Evolutionary conservation across 2,329 filamentous ascomycete genomes (phyloP).

Genomic region (Talaromyces marneffei): DNA sequence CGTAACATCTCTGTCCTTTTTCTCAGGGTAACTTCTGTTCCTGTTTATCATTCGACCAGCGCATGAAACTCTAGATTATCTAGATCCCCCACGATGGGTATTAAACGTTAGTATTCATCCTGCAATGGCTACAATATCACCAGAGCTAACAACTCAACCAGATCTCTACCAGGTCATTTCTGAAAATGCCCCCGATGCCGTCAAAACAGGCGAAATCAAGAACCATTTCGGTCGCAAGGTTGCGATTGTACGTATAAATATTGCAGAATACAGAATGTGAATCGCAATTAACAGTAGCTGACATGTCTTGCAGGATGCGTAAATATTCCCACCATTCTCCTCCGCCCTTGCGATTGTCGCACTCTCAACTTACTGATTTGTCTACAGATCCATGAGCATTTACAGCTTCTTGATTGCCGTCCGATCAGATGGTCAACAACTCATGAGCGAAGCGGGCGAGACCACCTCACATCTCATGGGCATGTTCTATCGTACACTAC

Average conservation of each 20-base stretch:
- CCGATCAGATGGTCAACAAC: conserved; percentile 90
- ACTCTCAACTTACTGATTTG: not conserved
- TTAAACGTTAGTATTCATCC: conserved; percentile 48
- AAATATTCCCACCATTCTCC: conserved; percentile 21
- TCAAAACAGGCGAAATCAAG: conserved; percentile 98
- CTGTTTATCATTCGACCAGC: not conserved
- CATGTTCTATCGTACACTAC: conserved; percentile 97
- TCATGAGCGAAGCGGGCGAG: conserved; percentile 90
- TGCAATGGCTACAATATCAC: not conserved
- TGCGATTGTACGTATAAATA: conserved; percentile 68
- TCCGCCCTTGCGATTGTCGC: not conserved
- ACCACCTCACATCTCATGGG: conserved; percentile 98
- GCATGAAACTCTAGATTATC: not conserved
- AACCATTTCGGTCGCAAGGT: conserved; percentile 98
- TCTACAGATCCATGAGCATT: conserved; percentile 82
- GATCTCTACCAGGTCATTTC: conserved; percentile 75
- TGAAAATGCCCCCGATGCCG: conserved; percentile 87
- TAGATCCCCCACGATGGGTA: conserved; percentile 39
- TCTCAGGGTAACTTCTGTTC: not conserved
- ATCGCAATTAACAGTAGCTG: not conserved
- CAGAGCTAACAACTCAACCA: conserved; percentile 19
- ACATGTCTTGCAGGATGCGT: conserved; percentile 51
- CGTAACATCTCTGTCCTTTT: not conserved
- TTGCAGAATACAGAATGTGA: not conserved
- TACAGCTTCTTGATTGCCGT: conserved; percentile 99